Evolutionary conservation across 495 filamentous ascomycete species (phyloP).

Genomic region (Cenococcum geophilum): DNA sequence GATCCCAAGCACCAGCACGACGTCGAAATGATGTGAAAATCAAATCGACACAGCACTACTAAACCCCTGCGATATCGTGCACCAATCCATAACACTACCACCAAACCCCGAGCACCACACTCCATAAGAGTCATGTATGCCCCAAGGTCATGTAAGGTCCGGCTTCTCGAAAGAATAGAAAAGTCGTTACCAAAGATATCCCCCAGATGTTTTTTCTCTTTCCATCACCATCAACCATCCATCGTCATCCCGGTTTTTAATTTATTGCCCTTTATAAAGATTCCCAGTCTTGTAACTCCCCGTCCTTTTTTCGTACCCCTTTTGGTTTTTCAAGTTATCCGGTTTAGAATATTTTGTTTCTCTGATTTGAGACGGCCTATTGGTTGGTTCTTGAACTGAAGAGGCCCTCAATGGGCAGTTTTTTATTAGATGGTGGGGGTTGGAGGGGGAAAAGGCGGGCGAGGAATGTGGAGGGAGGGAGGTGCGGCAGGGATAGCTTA

Average conservation of each 20-base stretch:
- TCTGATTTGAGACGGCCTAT: too few species aligned
- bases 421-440: too few species aligned
- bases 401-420: too few species aligned
- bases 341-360: too few species aligned
- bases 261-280: not conserved
- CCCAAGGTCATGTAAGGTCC: slow-evolving; percentile 13
- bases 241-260: not conserved
- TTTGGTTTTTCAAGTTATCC: too few species aligned
- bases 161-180: not conserved
- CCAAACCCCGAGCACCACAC: not conserved
- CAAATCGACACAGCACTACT: not conserved
- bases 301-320: not conserved
- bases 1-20: not conserved
- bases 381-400: too few species aligned
- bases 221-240: not conserved
- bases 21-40: slow-evolving; percentile 1
- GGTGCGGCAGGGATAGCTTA: too few species aligned
- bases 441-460: too few species aligned
- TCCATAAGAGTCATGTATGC: slow-evolving; percentile 11
- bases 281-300: slow-evolving; percentile 5
- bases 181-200: slow-evolving; percentile 7
- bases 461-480: too few species aligned
- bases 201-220: not conserved
- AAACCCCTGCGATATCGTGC: slow-evolving; percentile 1
- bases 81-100: not conserved